Evolutionary conservation across 345 rosid species (phyloP), one percentile per base, ranked within the genome.

Genomic region (Melaleuca alternifolia): DNA sequence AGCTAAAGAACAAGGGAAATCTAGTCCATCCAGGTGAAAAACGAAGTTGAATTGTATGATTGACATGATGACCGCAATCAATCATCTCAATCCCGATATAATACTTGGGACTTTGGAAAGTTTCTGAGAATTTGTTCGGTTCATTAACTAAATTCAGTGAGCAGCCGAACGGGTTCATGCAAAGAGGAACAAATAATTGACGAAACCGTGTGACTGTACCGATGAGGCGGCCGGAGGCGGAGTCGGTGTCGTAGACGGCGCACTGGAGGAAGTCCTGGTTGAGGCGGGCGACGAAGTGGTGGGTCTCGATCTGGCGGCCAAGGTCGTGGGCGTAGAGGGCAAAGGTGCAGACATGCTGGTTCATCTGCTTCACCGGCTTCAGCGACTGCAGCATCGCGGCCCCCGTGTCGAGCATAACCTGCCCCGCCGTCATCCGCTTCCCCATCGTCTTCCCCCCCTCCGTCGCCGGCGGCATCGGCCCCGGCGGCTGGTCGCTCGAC

Each of bases 261-360:
- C 97, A 94, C 92, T 96, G 98, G 87, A 94, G 92, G 79, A 96
- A 94, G 88, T 94, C 97, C 91, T 94, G 95, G 88, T 93, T 93
- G 86, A 96, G 89, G 87, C 97, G 90, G n/a, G 91, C 54, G 30
- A 92, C 87, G 61, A 85, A 95, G 88, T 94, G 96, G 89, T 95
- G 96, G 82, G 94, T 95, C 89, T 94, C 93, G 44, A 96, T 93
- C 89, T 95, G 97, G 61, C 98, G 94, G 82, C 85, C 14, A 91
- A 94, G 94, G 87, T 96, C 99, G 46, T 96, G 97, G 91, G 93
- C 92, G 79, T 96, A 93, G 26, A 92, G 77, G 11, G 96, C 97
- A 81, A 96, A 95, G 85, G 94, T 94, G 91, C 99, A 96, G 41
- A 87, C 92, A 51, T 95, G 95, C 71, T 94, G 96, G 86, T 86